Evolutionary conservation across 1,139 yeast species (phyloP), one percentile per base, ranked within the genome.

Genomic region (Yamadazyma siamensis): DNA sequence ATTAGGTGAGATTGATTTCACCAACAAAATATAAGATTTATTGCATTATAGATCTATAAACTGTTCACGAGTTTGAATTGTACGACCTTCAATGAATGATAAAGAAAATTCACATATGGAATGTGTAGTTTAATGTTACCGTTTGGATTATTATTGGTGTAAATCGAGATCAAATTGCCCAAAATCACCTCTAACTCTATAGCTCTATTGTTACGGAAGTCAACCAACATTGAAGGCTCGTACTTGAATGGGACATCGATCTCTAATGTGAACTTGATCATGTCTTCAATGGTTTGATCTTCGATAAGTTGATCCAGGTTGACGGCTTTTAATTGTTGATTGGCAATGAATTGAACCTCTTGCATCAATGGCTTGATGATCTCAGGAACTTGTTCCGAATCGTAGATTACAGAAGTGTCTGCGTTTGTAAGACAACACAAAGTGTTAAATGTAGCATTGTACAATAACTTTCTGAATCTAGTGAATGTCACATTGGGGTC

Each of bases 151-250:
- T 39, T 32, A 6, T 29, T 21, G 17, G 35, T 33, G 29, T 31
- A 33, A 21, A 38, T 36, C 10, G 30, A 32, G 17, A 55, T 33
- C 21, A 54, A 41, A 31, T 54, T 56, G 4, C 58, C 61, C 34
- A 55, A 41, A 20, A 56, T 56, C 22, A 52, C 50, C 31, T 61
- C 65, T 29, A 59, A 46, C 35, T 61, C 68, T 29, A 59, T 53
- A 17, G 47, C 49, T 28, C 62, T 52, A 7, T 47, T 44, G 23
- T 58, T 51, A 26, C 59, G 41, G 9, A 47, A 43, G 37, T 61
- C 68, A 8, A 61, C 65, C 35, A 59, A 47, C 68, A 61, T 61
- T 8, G 65, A 59, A 2, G 67, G 67, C 28, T 44, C 46, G 35
- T 54, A 55, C 25, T 48, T 40, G 16, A 40, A 39, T 3, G 40